Conservation (phyloP, 768 basidiomycete genomes). For the Leccinum uliginosum region DNA sequence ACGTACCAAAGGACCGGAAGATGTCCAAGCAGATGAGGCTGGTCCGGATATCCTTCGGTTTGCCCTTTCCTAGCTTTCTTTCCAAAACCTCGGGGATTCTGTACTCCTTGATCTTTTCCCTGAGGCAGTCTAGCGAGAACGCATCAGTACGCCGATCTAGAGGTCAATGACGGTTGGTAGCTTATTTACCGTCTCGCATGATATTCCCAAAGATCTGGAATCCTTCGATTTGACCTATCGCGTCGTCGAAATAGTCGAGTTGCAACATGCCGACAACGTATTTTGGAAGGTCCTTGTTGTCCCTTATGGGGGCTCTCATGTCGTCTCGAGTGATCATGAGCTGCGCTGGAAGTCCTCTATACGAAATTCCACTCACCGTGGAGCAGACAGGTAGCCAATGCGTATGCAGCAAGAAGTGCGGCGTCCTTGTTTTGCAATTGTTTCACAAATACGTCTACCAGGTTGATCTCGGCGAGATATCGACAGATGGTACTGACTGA, state of each 20-base stretch:
- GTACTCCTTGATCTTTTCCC: slow-evolving; percentile 12
- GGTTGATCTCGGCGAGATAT: slow-evolving; percentile 3
- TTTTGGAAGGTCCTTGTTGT: slow-evolving; percentile 8
- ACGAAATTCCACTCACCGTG: slow-evolving; percentile 5
- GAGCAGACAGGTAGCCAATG: slow-evolving; percentile 15
- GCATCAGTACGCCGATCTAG: neutral
- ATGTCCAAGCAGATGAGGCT: slow-evolving; percentile 23
- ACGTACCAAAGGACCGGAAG: slow-evolving; percentile 19
- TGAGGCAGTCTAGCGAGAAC: slow-evolving; percentile 8
- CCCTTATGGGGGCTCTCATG: slow-evolving; percentile 12
- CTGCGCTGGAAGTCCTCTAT: neutral
- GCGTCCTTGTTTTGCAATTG: slow-evolving; percentile 16
- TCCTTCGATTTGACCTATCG: slow-evolving; percentile 20
- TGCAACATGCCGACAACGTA: slow-evolving; percentile 21
- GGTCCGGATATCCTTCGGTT: slow-evolving; percentile 17
- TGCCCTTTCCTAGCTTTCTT: slow-evolving; percentile 13
- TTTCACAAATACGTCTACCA: slow-evolving; percentile 11
- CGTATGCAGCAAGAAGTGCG: slow-evolving; percentile 22
- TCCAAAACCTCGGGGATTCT: slow-evolving; percentile 18
- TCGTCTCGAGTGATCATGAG: slow-evolving; percentile 5
- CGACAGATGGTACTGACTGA: slow-evolving; percentile 8
- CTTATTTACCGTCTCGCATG: slow-evolving; percentile 18
- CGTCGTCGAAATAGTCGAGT: slow-evolving; percentile 23
- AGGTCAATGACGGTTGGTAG: neutral
- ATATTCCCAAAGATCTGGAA: slow-evolving; percentile 23